Base-by-base conservation (phyloP, 306 rosid genomes). In the Macrotyloma uniflorum region DNA sequence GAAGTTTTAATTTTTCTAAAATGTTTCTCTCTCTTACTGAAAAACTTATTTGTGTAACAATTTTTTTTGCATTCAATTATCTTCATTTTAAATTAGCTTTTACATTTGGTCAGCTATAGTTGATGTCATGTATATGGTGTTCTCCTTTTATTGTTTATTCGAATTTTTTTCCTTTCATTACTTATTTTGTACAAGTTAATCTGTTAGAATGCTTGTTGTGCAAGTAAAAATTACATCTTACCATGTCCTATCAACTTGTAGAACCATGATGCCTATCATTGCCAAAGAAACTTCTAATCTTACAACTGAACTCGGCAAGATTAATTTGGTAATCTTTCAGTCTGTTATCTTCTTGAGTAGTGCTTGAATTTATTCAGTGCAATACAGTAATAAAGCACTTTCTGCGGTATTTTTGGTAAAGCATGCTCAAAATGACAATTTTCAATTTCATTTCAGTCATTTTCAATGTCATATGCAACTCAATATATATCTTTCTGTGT, bases 231-330 rank as follows among this genome's bases (percentile, higher is more conserved):
- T 36, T n/a, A 45, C 77, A 22, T 67, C 70, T 74, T 57, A 45
- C 18, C 47, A 28, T 70, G 13, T 62, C 22, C 35, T 63, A n/a
- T 76, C 67, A 69, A 57, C 35, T 82, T 51, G 23, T 38, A 42
- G 69, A 72, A 51, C 78, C 72, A 43, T 55, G 47, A 33, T 65
- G 26, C 57, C 66, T 4, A 23, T 30, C 20, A 47, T 46, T 12
- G 64, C 40, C 30, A 35, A 26, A 40, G 61, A 57, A 58, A 32
- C 15, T 45, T 80, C 50, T 63, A 24, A 40, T 47, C 12, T 71
- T 68, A 64, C 65, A 51, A 45, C 72, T 19, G 67, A 33, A 59
- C 30, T 77, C 53, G 58, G 40, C 72, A 33, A 51, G 28, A 68
- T 42, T 51, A 70, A 76, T 49, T 71, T 11, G 32, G 35, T 51